phyloP scores from a whole-genome alignment of 202 grass and related monocot species.

The Cymbopogon flexuosus region DNA sequence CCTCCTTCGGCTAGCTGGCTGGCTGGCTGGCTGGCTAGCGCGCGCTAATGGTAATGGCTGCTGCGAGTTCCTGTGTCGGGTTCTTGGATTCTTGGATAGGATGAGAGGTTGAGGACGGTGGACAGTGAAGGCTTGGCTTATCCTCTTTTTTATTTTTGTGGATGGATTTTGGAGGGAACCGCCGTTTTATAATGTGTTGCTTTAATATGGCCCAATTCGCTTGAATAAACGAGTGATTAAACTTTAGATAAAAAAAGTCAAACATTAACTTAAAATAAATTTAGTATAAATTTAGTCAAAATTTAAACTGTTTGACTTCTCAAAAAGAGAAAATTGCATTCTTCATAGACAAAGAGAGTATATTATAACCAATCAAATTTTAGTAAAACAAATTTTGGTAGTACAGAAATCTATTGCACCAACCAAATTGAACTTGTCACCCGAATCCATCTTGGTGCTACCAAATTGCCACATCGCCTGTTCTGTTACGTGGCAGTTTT shows the following conservation, averaged over 20 bases:
- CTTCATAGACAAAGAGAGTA: too few species aligned
- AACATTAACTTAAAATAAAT: too few species aligned
- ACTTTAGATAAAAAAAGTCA: too few species aligned
- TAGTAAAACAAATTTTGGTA: neutral
- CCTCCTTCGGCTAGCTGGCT: slow-evolving; percentile 1
- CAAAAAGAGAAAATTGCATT: too few species aligned
- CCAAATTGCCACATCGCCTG: neutral
- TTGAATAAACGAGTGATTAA: too few species aligned
- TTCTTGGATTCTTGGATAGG: slow-evolving; percentile 13
- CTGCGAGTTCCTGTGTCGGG: neutral
- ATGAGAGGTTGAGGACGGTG: slow-evolving; percentile 33
- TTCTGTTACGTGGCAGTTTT: neutral
- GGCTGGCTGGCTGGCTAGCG: neutral
- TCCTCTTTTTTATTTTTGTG: slow-evolving; percentile 28
- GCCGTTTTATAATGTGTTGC: too few species aligned
- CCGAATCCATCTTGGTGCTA: neutral
- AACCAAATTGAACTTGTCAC: neutral
- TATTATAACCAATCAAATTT: neutral
- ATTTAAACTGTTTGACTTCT: too few species aligned
- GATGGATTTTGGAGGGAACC: too few species aligned
- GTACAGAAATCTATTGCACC: neutral
- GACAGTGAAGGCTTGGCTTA: slow-evolving; percentile 32
- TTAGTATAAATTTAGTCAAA: too few species aligned
- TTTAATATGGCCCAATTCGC: too few species aligned
- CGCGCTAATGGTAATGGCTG: neutral